Conservation (phyloP, 306 rosid species). For the Quercus gilva region DNA sequence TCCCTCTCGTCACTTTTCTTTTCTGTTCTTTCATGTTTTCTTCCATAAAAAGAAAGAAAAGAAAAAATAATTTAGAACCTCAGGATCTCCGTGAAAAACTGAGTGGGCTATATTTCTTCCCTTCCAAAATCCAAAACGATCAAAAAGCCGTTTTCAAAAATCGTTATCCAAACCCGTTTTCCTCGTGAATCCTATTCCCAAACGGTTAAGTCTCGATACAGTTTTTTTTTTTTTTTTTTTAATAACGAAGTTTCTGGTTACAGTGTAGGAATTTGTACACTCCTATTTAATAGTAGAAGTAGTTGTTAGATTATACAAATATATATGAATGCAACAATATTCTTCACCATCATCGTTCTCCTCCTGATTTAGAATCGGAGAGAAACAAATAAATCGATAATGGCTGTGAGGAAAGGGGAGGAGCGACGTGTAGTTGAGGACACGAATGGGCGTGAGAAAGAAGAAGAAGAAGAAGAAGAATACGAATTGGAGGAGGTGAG, state of each 20-base stretch:
- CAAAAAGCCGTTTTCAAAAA: neutral
- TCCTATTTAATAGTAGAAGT: neutral
- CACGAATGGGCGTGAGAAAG: constrained; percentile 1
- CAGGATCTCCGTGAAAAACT: neutral
- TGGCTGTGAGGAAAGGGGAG: neutral
- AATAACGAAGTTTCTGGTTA: neutral
- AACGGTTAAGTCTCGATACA: neutral
- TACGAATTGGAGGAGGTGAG: constrained; percentile 52
- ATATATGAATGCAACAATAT: too few relatives aligned
- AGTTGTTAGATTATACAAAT: too few relatives aligned
- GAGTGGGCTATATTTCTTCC: neutral
- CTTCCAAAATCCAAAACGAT: neutral
- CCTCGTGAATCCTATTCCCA: neutral
- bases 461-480: constrained; percentile 41
- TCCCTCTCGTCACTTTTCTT: too few relatives aligned
- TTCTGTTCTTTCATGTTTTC: neutral
- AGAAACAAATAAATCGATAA: neutral
- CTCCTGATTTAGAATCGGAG: neutral
- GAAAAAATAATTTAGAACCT: neutral
- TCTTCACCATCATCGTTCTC: too few relatives aligned
- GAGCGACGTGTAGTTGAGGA: neutral
- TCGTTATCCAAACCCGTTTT: neutral
- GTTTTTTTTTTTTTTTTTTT: neutral
- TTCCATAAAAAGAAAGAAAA: too few relatives aligned
- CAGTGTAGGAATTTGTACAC: neutral